Evolutionary conservation across 2,329 filamentous ascomycete species (phyloP).

Genomic region (Bipolaris cookei): DNA sequence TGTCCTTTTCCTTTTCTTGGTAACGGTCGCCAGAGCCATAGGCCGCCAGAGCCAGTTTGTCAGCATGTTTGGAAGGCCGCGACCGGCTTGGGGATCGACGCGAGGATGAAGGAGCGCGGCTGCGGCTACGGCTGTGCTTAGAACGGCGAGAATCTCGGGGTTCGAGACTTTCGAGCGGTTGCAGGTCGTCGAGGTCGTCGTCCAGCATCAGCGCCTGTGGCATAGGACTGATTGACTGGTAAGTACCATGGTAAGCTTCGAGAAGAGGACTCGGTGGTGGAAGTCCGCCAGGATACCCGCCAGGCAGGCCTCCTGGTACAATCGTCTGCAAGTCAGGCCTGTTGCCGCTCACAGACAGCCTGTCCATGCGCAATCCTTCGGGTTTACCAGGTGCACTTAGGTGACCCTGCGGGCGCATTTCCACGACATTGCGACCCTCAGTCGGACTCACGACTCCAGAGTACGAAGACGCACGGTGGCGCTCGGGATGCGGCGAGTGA

Average conservation of each 20-base stretch:
- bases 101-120: conserved; percentile 39
- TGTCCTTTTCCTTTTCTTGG: conserved; percentile 38
- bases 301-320: not conserved
- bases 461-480: conserved; percentile 34
- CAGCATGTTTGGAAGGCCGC: conserved; percentile 33
- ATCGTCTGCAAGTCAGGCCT: conserved; percentile 49
- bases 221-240: conserved; percentile 94
- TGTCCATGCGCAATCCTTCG: conserved; percentile 54
- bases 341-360: conserved; percentile 56
- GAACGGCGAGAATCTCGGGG: conserved; percentile 40
- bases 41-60: conserved; percentile 44
- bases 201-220: conserved; percentile 74
- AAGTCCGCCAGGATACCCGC: conserved; percentile 37
- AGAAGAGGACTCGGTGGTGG: conserved; percentile 83
- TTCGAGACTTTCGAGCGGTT: conserved; percentile 41
- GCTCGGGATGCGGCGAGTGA: conserved; percentile 36
- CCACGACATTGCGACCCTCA: conserved; percentile 48
- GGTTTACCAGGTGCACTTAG: conserved; percentile 37
- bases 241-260: conserved; percentile 91
- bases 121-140: conserved; percentile 32
- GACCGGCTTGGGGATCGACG: conserved; percentile 43
- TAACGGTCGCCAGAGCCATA: conserved; percentile 18
- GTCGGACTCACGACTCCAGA: conserved; percentile 28
- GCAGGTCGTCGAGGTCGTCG: conserved; percentile 57
- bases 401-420: conserved; percentile 49